These are phyloP conservation scores for Xylariaceae sp. DNA, from an alignment of 2,329 filamentous ascomycete species.

Conservation along the genomic window DNA sequence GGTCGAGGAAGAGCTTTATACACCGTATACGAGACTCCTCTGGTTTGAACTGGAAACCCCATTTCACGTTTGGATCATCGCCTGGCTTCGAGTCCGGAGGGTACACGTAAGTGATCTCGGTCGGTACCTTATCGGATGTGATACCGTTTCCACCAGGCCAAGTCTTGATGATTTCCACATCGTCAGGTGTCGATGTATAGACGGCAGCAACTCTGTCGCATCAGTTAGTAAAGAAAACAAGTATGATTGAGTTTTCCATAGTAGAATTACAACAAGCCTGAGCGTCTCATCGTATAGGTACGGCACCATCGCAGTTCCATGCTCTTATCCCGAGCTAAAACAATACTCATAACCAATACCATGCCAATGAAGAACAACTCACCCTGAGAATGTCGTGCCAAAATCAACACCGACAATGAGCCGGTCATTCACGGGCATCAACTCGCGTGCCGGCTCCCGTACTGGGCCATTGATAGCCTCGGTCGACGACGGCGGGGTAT, in stretches of 20 bases:
- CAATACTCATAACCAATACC: too few relatives aligned
- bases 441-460: slow-evolving; percentile 53
- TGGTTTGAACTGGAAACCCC: slow-evolving; percentile 81
- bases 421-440: slow-evolving; percentile 55
- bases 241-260: too few relatives aligned
- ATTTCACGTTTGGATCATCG: slow-evolving; percentile 58
- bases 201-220: slow-evolving; percentile 62
- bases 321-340: background rate
- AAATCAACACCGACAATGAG: slow-evolving; percentile 79
- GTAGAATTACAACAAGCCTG: background rate
- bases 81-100: slow-evolving; percentile 37
- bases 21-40: slow-evolving; percentile 74
- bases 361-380: slow-evolving; percentile 33
- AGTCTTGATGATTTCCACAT: slow-evolving; percentile 79
- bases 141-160: slow-evolving; percentile 84
- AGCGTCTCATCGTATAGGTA: background rate
- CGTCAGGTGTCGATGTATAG: slow-evolving; percentile 73
- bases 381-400: slow-evolving; percentile 81
- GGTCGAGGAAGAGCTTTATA: slow-evolving; percentile 81
- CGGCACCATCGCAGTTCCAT: background rate
- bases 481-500: slow-evolving; percentile 54
- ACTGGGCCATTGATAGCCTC: slow-evolving; percentile 63
- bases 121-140: slow-evolving; percentile 84
- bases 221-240: slow-evolving; percentile 10
- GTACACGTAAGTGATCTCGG: slow-evolving; percentile 66